Evolutionary conservation across 2,329 filamentous ascomycete species (phyloP), one percentile per base, ranked within the genome.

Genomic region (Xylaria sp.): DNA sequence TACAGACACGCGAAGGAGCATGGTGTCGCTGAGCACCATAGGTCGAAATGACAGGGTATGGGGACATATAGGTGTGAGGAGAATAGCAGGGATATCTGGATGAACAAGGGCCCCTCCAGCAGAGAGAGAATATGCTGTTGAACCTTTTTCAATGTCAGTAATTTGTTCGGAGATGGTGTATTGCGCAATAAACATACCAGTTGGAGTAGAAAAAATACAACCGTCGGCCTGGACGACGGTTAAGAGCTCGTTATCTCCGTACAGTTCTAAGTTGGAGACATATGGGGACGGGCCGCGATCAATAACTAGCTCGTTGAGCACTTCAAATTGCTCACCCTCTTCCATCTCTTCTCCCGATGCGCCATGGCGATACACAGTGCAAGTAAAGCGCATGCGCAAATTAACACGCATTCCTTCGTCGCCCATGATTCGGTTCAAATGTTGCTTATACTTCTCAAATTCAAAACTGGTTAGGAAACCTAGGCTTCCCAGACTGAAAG

Each of bases 311-410:
- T 99, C 96, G 80, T 99, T 99, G 71, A 99, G 89, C 22, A 99
- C 95, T 81, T 99, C 96, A 71, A 97, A 98, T 75, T 97, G 94
- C 81, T 98, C 95, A 50, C 91, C 93, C 79, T 97, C 94, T 73
- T 96, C 91, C 71, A 90, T 86, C 44, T 89, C 88, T n/a, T 87
- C 84, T 11, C 85, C 86, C 1, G 82, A 78, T 3, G 81, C 79
- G 33, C 86, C 88, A 71, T 90, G 86, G 50, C 95, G 91, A 82
- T 95, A 97, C 9, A 99, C 94, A 0, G 96, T 98, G 82, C 95
- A 98, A 17, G 96, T 99, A 79, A 99, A 99, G 69, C 96, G 92
- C 96, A 99, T 99, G 72, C 96, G 93, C 73, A 99, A 85, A 76
- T 97, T 98, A 67, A 98, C 95, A 61, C 95, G 91, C 95, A 99